Evolutionary conservation across 495 filamentous ascomycete species (phyloP), one percentile per base, ranked within the genome.

Genomic region (Trypethelium eluteriae): DNA sequence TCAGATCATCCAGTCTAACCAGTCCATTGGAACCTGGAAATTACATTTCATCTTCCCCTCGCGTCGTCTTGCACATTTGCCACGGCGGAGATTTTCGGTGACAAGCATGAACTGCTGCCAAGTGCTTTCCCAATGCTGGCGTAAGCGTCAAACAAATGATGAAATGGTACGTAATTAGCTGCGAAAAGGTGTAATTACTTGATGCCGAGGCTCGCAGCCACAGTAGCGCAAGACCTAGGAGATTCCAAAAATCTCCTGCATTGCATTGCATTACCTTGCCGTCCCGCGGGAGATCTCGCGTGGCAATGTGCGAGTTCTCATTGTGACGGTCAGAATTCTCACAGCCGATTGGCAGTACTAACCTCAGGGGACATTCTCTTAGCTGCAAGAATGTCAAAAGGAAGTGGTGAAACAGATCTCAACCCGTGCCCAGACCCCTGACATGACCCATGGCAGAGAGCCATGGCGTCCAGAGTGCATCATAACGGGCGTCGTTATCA

Each of bases 91-190:
- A 59, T 35, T 36, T 59, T 59, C 53, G 53, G 53, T 59, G 53
- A 59, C 53, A 35, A 9, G 53, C 53, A 59, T 59, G 53, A 59
- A 59, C 53, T 34, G 53, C 32, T 18, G 10, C 32, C 53, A 59
- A 5, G 18, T 36, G 53, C 49, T 12, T 36, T 59, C 41, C 14
- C 41, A 14, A 44, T 7, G 41, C 6, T 44, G 7, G 41, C 7
- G 41, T 7, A 14, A 44, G 7, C 41, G 14, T 14, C 41, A 44
- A 7, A 14, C 14, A 44, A 14, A 44, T 7, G 41, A 0, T 44
- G 7, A 44, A 44, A 7, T 14, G 41, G 7, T 14, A 44, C 41
- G 25, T 25, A 25, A 25, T 25, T 25, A 25, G 25, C 25, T 25
- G 25, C 25, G 25, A 25, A 25, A 25, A 25, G 25, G 25, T 25